Conservation (phyloP, 768 basidiomycete genomes). For the Mrakia blollopis region DNA sequence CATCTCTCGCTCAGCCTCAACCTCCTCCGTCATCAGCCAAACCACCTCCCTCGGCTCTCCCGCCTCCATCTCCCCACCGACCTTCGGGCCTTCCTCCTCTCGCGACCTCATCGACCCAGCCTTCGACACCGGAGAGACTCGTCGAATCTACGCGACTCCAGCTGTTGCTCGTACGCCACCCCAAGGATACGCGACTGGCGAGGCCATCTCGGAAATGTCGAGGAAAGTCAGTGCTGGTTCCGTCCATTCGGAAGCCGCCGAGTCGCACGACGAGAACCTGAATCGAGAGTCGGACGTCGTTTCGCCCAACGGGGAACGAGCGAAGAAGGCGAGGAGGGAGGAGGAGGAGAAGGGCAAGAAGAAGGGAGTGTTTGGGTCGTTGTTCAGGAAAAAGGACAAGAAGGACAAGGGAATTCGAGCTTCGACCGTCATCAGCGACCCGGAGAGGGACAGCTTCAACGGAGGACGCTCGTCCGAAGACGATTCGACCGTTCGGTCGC, state of each 20-base stretch:
- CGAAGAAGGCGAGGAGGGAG: conserved; percentile 37
- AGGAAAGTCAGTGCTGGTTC: conserved; percentile 16
- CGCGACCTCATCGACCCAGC: conserved; percentile 57
- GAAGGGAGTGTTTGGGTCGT: conserved; percentile 61
- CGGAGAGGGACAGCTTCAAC: conserved; percentile 50
- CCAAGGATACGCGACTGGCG: conserved; percentile 15
- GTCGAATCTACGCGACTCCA: conserved; percentile 72
- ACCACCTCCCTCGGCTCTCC: neutral
- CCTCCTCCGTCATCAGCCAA: conserved; percentile 7
- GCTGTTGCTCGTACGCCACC: conserved; percentile 55
- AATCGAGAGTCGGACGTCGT: conserved; percentile 39
- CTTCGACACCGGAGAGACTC: conserved; percentile 62
- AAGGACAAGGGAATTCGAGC: conserved; percentile 29
- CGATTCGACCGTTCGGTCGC: neutral
- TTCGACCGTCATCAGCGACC: conserved; percentile 42
- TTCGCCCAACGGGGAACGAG: conserved; percentile 50
- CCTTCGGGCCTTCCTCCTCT: conserved; percentile 20
- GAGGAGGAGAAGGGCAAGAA: conserved; percentile 49
- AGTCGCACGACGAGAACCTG: neutral
- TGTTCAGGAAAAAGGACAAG: conserved; percentile 59
- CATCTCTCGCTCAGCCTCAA: neutral
- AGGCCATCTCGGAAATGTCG: neutral
- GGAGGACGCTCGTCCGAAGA: neutral
- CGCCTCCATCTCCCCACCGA: neutral
- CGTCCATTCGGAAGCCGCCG: conserved; percentile 1